phyloP scores from a whole-genome alignment of 768 basidiomycete genomes.

The Mycena alexandri region DNA sequence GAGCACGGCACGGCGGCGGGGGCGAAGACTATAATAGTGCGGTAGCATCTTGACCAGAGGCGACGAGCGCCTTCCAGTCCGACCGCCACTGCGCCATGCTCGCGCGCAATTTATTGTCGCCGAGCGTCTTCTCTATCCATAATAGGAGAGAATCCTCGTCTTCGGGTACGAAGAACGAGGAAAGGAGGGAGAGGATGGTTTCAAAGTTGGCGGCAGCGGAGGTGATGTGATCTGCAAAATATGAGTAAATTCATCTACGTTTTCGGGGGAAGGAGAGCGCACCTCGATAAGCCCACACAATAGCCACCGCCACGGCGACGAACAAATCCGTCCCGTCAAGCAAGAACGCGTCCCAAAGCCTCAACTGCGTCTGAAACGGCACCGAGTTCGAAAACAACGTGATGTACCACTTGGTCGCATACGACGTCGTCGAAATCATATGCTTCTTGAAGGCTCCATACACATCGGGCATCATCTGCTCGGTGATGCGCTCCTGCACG shows the following conservation, averaged over 20 bases:
- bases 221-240: constrained; percentile 80
- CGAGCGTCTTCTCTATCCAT: constrained; percentile 80
- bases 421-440: constrained; percentile 92
- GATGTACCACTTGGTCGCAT: constrained; percentile 99
- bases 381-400: constrained; percentile 96
- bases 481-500: constrained; percentile 90
- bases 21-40: constrained; percentile 64
- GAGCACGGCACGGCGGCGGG: constrained; percentile 17
- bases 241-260: constrained; percentile 5
- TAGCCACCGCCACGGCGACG: constrained; percentile 84
- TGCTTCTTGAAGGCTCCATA: constrained; percentile 88
- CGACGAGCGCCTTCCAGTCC: constrained; percentile 84
- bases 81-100: constrained; percentile 82
- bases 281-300: constrained; percentile 95
- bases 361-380: constrained; percentile 93
- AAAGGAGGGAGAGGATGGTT: constrained; percentile 89
- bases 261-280: constrained; percentile 41
- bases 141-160: constrained; percentile 84
- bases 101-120: constrained; percentile 73
- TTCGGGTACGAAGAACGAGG: constrained; percentile 95
- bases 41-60: constrained; percentile 68
- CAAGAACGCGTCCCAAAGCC: constrained; percentile 95
- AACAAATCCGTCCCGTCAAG: constrained; percentile 93
- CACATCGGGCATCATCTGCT: constrained; percentile 90
- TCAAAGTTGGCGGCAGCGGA: constrained; percentile 88